These are phyloP conservation scores for Boletus rex-veris DNA, from an alignment of 768 basidiomycete genomes.

Conservation along the genomic window DNA sequence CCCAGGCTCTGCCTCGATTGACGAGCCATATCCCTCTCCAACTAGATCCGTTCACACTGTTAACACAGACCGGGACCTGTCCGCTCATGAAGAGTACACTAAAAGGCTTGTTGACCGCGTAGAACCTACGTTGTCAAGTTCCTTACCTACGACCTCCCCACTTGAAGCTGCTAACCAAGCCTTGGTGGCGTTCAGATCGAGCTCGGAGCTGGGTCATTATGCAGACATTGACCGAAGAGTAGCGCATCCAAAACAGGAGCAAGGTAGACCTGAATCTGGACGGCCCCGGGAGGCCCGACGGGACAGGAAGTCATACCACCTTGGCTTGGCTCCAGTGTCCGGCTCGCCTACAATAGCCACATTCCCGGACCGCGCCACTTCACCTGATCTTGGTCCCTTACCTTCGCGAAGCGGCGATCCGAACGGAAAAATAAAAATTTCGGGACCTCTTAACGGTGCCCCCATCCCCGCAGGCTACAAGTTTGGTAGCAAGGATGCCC, in stretches of 20 bases:
- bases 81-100: constrained; percentile 27
- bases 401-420: constrained; percentile 51
- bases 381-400: constrained; percentile 50
- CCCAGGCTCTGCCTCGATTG: constrained; percentile 21
- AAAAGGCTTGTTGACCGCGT: constrained; percentile 45
- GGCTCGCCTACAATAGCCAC: constrained; percentile 42
- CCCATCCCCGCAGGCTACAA: constrained; percentile 88
- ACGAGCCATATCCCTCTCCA: constrained; percentile 42
- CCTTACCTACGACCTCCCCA: constrained; percentile 49
- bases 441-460: constrained; percentile 79
- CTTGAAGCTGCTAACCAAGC: constrained; percentile 34
- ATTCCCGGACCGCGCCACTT: constrained; percentile 36
- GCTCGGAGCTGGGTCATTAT: constrained; percentile 82
- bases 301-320: constrained; percentile 62
- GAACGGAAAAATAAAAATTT: constrained; percentile 77
- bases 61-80: constrained; percentile 28
- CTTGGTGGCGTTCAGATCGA: constrained; percentile 49
- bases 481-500: constrained; percentile 75
- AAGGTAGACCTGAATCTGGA: constrained; percentile 53
- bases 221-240: constrained; percentile 51
- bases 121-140: constrained; percentile 61
- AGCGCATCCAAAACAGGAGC: constrained; percentile 34
- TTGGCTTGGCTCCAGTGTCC: constrained; percentile 47
- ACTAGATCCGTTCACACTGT: constrained; percentile 51
- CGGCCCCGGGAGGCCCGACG: constrained; percentile 48